Evolutionary conservation across 495 filamentous ascomycete genomes (phyloP), one percentile per base, ranked within the genome.

Genomic region (Aspergillus conjunctus): DNA sequence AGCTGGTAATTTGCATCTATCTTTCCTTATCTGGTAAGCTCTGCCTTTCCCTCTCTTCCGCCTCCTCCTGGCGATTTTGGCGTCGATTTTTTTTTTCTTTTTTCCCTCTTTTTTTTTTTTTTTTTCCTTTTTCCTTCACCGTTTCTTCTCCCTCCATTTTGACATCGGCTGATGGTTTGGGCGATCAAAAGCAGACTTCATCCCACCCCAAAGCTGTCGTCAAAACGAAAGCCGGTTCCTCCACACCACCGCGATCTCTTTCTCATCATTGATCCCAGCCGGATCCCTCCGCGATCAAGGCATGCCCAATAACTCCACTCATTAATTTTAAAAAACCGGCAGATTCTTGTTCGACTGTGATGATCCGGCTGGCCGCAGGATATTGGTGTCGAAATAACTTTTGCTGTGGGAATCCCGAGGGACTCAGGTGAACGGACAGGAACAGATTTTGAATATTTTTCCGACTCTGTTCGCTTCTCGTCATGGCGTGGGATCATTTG

Each of bases 401-500:
- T 48, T 20, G 17, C 10, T 2, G 18, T 17, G 20, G 44, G 44
- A 11, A 48, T 18, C 11, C 37, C 37, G 37, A 41, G 37, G 37
- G 37, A 0, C 11, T 11, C 9, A 26, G 37, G 37, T 41, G 37
- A 41, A 41, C 15, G 15, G 11, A 41, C 15, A 11, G 15, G 37
- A n/a, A 41, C 37, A 41, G 37, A 21, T 5, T 17, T 21, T 26
- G 26, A 26, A 26, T 21, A 21, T 48, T 48, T 48, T 48, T 11
- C 7, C 21, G 44, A 48, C 44, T 22, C 1, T 21, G n/a, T 48
- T 18, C 21, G 26, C 37, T 46, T 34, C 18, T 56, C 73, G 79
- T 66, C 60, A 98, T 98, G 93, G 91, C 86, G 60, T 98, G 93
- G 93, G 88, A 93, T 54, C 91, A 98, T 65, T 80, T 98, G 58